Evolutionary conservation across 2,329 filamentous ascomycete species (phyloP).

Genomic region (Colletotrichum endophyticum): DNA sequence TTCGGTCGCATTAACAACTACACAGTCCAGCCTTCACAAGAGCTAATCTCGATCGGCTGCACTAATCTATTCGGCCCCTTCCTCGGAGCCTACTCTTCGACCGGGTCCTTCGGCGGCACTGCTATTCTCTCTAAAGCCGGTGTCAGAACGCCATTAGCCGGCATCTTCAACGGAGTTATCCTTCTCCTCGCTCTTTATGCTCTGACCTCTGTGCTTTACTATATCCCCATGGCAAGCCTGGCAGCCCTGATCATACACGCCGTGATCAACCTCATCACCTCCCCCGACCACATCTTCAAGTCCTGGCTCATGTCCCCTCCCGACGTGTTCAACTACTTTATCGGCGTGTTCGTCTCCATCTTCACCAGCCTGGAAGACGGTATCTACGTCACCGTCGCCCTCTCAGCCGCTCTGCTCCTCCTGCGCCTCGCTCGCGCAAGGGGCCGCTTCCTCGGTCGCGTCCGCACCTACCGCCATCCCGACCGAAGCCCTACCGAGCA

Average conservation of each 20-base stretch:
- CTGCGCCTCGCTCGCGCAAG: slow-evolving; percentile 48
- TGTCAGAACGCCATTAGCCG: slow-evolving; percentile 78
- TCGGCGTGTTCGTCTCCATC: slow-evolving; percentile 65
- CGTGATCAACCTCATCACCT: slow-evolving; percentile 76
- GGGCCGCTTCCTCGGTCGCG: slow-evolving; percentile 49
- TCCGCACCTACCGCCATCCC: slow-evolving; percentile 21
- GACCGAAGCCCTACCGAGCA: slow-evolving; percentile 17
- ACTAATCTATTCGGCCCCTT: slow-evolving; percentile 79
- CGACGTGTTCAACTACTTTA: slow-evolving; percentile 77
- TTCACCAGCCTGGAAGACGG: slow-evolving; percentile 54
- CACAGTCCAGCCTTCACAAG: slow-evolving; percentile 78
- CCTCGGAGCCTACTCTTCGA: slow-evolving; percentile 59
- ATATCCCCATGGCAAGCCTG: slow-evolving; percentile 75
- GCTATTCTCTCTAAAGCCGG: slow-evolving; percentile 87
- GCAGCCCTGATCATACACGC: slow-evolving; percentile 86
- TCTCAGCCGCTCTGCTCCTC: slow-evolving; percentile 48
- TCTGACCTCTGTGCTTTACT: slow-evolving; percentile 79
- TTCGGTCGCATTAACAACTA: slow-evolving; percentile 83
- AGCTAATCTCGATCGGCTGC: slow-evolving; percentile 78
- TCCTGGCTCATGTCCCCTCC: slow-evolving; percentile 79
- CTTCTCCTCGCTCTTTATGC: slow-evolving; percentile 81
- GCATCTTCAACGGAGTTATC: slow-evolving; percentile 77
- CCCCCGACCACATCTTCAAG: slow-evolving; percentile 74
- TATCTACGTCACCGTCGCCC: slow-evolving; percentile 52
- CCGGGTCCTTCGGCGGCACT: slow-evolving; percentile 64